Conservation (phyloP, 163 green algal genomes). For the Scenedesmus sp. region DNA sequence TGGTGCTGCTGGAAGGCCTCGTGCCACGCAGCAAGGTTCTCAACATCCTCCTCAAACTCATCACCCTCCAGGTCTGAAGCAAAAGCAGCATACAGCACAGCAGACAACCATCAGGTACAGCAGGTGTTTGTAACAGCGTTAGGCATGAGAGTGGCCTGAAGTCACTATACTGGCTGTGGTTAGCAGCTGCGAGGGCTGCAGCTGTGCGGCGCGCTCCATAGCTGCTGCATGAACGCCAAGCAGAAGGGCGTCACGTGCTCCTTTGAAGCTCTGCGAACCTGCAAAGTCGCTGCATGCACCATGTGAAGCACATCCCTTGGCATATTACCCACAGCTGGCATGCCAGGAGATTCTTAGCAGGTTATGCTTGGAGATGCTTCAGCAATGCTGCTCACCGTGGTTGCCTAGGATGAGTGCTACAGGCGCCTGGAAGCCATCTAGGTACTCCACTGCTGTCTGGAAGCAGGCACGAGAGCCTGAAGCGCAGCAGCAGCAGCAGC, state of each 20-base stretch:
- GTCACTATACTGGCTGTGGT: too few species aligned
- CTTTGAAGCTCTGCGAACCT: too few species aligned
- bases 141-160: too few species aligned
- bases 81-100: background rate
- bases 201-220: too few species aligned
- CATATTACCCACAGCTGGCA: too few species aligned
- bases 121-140: too few species aligned
- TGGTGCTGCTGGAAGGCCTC: constrained; percentile 71
- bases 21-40: constrained; percentile 82
- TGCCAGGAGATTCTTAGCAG: too few species aligned
- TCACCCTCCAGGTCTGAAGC: constrained; percentile 72
- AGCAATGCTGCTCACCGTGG: constrained; percentile 59
- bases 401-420: constrained; percentile 76
- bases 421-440: constrained; percentile 53
- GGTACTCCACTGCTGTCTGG: constrained; percentile 57
- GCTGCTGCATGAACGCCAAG: too few species aligned
- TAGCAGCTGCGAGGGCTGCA: too few species aligned
- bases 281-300: too few species aligned
- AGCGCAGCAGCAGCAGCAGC: background rate
- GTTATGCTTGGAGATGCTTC: background rate
- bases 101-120: background rate
- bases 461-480: constrained; percentile 75
- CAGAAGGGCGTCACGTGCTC: too few species aligned
- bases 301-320: too few species aligned
- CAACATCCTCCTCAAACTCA: constrained; percentile 84